These are phyloP conservation scores for Talaromyces sp. DNA, from an alignment of 2,329 filamentous ascomycete species.

Conservation along the genomic window DNA sequence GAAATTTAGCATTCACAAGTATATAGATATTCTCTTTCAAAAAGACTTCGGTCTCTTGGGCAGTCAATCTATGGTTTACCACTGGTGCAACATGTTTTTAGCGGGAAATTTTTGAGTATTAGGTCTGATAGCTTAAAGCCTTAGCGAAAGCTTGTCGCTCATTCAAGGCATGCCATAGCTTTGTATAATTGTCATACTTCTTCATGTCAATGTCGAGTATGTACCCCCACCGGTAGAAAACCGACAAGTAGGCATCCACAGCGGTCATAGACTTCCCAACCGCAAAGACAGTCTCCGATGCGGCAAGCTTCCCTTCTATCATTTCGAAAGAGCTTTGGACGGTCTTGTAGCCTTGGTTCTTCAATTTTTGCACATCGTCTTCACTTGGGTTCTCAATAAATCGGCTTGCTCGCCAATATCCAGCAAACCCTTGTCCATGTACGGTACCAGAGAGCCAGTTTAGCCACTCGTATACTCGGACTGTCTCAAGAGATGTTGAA, in stretches of 20 bases:
- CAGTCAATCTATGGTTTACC: no score
- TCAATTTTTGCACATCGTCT: neutral
- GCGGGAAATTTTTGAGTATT: neutral
- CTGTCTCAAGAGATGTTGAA: constrained; percentile 21
- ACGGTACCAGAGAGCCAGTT: constrained; percentile 29
- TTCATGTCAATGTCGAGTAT: constrained; percentile 16
- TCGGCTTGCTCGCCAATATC: constrained; percentile 20
- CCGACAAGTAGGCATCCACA: constrained; percentile 30
- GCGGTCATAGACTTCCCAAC: constrained; percentile 26
- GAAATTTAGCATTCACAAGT: no score
- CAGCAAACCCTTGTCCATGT: constrained; percentile 24
- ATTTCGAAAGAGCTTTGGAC: neutral
- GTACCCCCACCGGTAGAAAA: constrained; percentile 28
- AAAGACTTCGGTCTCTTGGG: no score
- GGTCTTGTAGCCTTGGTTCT: neutral
- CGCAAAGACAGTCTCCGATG: neutral
- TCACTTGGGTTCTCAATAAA: constrained; percentile 19
- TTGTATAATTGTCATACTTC: neutral
- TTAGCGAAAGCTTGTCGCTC: neutral
- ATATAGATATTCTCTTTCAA: neutral
- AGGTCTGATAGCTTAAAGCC: neutral
- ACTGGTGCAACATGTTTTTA: neutral
- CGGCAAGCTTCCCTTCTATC: neutral
- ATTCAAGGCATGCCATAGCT: neutral
- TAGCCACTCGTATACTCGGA: constrained; percentile 32